Conservation (phyloP, 768 basidiomycete genomes). For the Pisolithus microcarpus region DNA sequence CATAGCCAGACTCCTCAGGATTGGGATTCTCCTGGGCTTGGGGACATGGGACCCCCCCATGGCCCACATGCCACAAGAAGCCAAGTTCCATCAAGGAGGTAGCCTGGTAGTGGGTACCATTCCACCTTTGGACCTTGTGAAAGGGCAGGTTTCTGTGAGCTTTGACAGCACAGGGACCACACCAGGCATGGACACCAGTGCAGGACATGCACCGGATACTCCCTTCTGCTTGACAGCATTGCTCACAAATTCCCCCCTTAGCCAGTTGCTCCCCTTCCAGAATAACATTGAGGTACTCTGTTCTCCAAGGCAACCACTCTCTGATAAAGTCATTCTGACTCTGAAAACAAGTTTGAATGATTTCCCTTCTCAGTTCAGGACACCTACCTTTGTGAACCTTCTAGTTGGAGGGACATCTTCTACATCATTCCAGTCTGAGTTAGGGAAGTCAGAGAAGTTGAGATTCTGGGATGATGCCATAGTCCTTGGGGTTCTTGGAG, state of each 20-base stretch:
- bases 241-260: neutral
- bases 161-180: neutral
- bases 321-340: conserved; percentile 4
- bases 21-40: neutral
- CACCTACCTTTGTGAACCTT: too few species aligned
- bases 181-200: neutral
- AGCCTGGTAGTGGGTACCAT: conserved; percentile 8
- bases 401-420: too few species aligned
- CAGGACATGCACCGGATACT: neutral
- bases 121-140: conserved; percentile 18
- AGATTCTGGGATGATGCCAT: too few species aligned
- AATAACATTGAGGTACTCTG: neutral
- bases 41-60: conserved; percentile 14
- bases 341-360: neutral
- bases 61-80: conserved; percentile 14
- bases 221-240: neutral
- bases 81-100: conserved; percentile 16
- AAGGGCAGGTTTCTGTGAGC: conserved; percentile 3
- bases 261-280: conserved; percentile 1
- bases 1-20: too few species aligned
- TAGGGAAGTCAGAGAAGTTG: too few species aligned
- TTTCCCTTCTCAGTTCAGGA: too few species aligned
- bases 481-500: too few species aligned
- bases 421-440: too few species aligned
- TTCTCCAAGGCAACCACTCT: neutral